Conservation (phyloP, 2,329 filamentous ascomycete genomes). For the Acarospora socialis region DNA sequence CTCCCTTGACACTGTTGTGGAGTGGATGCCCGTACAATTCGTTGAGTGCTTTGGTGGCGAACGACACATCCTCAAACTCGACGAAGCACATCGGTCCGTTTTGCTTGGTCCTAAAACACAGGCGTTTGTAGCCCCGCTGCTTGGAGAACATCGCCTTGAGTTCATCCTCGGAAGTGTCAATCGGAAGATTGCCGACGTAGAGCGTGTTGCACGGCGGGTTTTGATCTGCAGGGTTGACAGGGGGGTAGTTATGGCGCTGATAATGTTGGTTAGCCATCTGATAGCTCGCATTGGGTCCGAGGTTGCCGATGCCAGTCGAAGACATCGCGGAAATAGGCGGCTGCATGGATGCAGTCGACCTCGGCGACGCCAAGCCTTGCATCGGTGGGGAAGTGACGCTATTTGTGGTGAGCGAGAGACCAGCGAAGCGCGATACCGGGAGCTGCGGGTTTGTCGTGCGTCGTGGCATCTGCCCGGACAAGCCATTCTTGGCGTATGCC, state of each 20-base stretch:
- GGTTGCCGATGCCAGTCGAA: slow-evolving; percentile 38
- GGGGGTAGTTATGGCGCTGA: slow-evolving; percentile 56
- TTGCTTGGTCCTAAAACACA: slow-evolving; percentile 87
- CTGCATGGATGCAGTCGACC: slow-evolving; percentile 34
- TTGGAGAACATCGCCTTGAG: slow-evolving; percentile 87
- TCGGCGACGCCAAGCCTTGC: slow-evolving; percentile 37
- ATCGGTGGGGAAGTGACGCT: slow-evolving; percentile 42
- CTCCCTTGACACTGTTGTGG: slow-evolving; percentile 86
- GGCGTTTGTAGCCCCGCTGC: slow-evolving; percentile 84
- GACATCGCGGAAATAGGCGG: slow-evolving; percentile 43
- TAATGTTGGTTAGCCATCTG: slow-evolving; percentile 44
- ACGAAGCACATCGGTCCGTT: slow-evolving; percentile 99
- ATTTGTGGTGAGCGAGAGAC: slow-evolving; percentile 58
- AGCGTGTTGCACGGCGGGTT: slow-evolving; percentile 96
- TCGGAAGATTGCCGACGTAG: slow-evolving; percentile 91
- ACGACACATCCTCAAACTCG: slow-evolving; percentile 87
- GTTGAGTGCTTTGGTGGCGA: slow-evolving; percentile 78
- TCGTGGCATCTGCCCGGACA: slow-evolving; percentile 37
- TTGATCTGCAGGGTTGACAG: slow-evolving; percentile 86
- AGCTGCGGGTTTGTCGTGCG: slow-evolving; percentile 59
- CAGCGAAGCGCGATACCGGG: slow-evolving; percentile 52
- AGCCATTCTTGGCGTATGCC: slow-evolving; percentile 56
- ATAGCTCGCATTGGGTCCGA: slow-evolving; percentile 37
- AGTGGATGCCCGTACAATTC: slow-evolving; percentile 78
- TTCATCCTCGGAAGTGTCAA: slow-evolving; percentile 88